Evolutionary conservation across 768 basidiomycete genomes (phyloP).

Genomic region (Russula ochroleuca): DNA sequence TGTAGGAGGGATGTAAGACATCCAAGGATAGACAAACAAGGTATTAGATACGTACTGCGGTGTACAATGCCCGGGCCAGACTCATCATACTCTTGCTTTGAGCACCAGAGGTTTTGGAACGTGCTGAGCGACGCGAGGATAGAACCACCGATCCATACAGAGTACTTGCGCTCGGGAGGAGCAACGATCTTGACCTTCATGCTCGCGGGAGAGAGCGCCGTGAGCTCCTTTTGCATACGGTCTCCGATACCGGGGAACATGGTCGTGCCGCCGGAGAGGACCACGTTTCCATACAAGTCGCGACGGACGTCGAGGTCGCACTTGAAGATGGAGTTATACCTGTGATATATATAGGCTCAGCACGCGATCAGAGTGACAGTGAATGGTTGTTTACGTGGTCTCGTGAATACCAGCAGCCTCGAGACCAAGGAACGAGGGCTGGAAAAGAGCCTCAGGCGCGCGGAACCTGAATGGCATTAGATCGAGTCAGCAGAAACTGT

Average conservation of each 20-base stretch:
- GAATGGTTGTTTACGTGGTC: slow-evolving; percentile 44
- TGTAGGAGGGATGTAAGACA: slow-evolving; percentile 11
- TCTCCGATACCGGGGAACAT: slow-evolving; percentile 97
- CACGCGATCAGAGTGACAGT: background rate
- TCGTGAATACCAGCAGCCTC: slow-evolving; percentile 85
- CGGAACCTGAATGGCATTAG: slow-evolving; percentile 42
- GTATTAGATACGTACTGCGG: slow-evolving; percentile 50
- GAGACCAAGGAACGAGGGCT: slow-evolving; percentile 55
- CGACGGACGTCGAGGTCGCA: slow-evolving; percentile 84
- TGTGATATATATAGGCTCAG: slow-evolving; percentile 28
- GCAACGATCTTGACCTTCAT: slow-evolving; percentile 96
- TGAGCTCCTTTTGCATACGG: slow-evolving; percentile 93
- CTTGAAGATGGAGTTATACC: slow-evolving; percentile 57
- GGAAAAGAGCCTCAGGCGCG: slow-evolving; percentile 54
- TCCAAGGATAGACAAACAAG: background rate
- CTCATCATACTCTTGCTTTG: slow-evolving; percentile 91
- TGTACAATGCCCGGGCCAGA: slow-evolving; percentile 75
- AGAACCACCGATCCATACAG: slow-evolving; percentile 90
- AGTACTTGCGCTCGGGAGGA: slow-evolving; percentile 92
- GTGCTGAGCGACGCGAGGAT: slow-evolving; percentile 86
- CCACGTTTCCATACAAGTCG: slow-evolving; percentile 75
- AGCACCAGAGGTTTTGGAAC: slow-evolving; percentile 96
- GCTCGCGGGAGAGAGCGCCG: slow-evolving; percentile 75
- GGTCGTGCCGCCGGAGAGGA: slow-evolving; percentile 56
- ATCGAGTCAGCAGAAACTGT: background rate